Evolutionary conservation across 768 basidiomycete species (phyloP), one percentile per base, ranked within the genome.

Genomic region (Serendipita sp.): DNA sequence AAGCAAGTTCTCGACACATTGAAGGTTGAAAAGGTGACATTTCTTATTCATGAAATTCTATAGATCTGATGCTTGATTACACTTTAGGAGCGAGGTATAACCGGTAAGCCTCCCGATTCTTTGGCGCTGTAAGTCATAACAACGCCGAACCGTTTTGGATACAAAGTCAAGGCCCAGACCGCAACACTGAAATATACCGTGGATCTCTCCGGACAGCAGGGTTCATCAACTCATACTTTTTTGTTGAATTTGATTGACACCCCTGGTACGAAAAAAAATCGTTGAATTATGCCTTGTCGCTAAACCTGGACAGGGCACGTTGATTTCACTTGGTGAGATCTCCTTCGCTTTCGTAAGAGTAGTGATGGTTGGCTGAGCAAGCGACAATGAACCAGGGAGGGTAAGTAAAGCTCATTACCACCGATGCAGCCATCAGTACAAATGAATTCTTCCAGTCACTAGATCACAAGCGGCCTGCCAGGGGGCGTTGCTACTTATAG

Each of bases 191-290:
- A 20, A 56, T 61, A 26, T 13, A 1, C 20, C 41, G 11, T 31
- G 24, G 53, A 31, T 2, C 17, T 30, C 22, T 30, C 53, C 31
- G 26, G 11, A 26, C 11, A 9, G 24, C 17, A 11, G 26, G 33
- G 11, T 31, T 22, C 24, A n/a, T 11, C 24, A 31, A n/a, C 33
- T n/a, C 53, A 26, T 42, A 76, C 73, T 5, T 85, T 89, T 69
- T 77, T 99, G 63, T 78, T 99, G 64, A 98, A 98, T 73, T 76
- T 98, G 28, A 92, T 99, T 68, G 96, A 99, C 72, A 99, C 96
- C 0, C 95, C 95, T 24, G 45, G 45, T 48, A 28, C 9, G 45
- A 42, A 9, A n/a, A 17, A 48, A 42, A 30, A 42, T 7, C 31
- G 33, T 28, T 48, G 53, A 41, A 56, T 62, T 34, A 50, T 30